Conservation (phyloP, 2,329 filamentous ascomycete genomes). For the Ceratocystis eucalypticola region DNA sequence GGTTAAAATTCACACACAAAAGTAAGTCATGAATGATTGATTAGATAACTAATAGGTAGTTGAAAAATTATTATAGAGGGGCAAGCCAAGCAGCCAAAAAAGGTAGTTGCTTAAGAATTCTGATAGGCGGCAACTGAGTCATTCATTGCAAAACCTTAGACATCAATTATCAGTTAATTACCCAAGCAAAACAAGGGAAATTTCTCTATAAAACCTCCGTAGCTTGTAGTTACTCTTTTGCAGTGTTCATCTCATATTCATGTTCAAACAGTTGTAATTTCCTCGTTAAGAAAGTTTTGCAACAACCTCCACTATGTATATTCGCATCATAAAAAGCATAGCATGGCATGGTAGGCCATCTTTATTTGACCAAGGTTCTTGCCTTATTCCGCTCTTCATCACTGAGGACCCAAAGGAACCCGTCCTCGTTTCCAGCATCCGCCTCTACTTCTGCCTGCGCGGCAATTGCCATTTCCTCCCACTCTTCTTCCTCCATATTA, state of each 20-base stretch:
- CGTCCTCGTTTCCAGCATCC: constrained; percentile 36
- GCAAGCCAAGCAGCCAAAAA: constrained; percentile 7
- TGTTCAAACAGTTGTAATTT: not conserved
- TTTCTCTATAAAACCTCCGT: no score
- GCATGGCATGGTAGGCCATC: not conserved
- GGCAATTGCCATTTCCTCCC: constrained; percentile 54
- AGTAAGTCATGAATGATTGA: not conserved
- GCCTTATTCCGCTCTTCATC: constrained; percentile 62
- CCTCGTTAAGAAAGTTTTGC: not conserved
- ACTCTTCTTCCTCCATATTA: constrained; percentile 93
- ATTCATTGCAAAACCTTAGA: not conserved
- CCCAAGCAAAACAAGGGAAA: not conserved
- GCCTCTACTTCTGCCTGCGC: constrained; percentile 1
- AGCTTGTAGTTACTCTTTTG: not conserved
- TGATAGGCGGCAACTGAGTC: not conserved
- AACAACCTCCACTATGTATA: not conserved
- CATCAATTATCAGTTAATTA: not conserved
- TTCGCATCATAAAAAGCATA: constrained; percentile 1
- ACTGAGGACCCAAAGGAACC: constrained; percentile 57
- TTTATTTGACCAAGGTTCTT: constrained; percentile 46
- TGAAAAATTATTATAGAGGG: constrained; percentile 14
- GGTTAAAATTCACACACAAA: not conserved
- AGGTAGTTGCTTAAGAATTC: not conserved
- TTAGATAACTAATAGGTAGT: not conserved
- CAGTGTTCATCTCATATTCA: not conserved